Evolutionary conservation across 192 early-diverging fungal genomes (phyloP).

Genomic region (Podila horticola): DNA sequence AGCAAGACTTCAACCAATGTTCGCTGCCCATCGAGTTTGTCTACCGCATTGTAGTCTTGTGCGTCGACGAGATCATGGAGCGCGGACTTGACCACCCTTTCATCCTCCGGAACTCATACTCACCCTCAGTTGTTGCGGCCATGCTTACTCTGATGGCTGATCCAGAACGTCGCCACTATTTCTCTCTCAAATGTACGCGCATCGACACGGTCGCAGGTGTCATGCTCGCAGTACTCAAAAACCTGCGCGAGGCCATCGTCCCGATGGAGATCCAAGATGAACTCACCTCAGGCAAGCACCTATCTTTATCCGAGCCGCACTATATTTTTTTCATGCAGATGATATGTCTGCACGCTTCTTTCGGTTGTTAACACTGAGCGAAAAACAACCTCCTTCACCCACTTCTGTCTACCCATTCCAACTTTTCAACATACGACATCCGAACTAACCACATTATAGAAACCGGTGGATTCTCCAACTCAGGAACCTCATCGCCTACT

Average conservation of each 20-base stretch:
- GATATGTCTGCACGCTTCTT: background rate
- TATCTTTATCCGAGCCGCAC: background rate
- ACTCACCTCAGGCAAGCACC: slow-evolving; percentile 28
- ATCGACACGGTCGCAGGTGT: slow-evolving; percentile 49
- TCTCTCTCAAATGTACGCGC: slow-evolving; percentile 41
- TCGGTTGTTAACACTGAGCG: background rate
- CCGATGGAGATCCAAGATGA: slow-evolving; percentile 49
- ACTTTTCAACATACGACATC: too few relatives aligned
- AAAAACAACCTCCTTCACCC: background rate
- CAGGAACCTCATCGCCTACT: slow-evolving; percentile 20
- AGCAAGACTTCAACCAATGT: slow-evolving; percentile 49
- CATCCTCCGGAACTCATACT: slow-evolving; percentile 44
- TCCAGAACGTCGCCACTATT: slow-evolving; percentile 39
- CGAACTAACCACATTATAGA: background rate
- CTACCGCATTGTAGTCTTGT: slow-evolving; percentile 36
- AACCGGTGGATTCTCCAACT: background rate
- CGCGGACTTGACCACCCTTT: slow-evolving; percentile 47
- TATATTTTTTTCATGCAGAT: background rate
- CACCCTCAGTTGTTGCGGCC: slow-evolving; percentile 31
- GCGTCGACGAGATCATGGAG: slow-evolving; percentile 48
- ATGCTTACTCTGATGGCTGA: slow-evolving; percentile 43
- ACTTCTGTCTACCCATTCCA: too few relatives aligned
- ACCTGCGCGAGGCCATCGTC: slow-evolving; percentile 40
- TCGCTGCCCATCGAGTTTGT: slow-evolving; percentile 50
- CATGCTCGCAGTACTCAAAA: slow-evolving; percentile 44